A percentile compares a stretch with the other conserved stretches of the same genome.
Evolutionary conservation across 495 filamentous ascomycete genomes (phyloP).

Genomic region (Polyplosphaeria fusca): DNA sequence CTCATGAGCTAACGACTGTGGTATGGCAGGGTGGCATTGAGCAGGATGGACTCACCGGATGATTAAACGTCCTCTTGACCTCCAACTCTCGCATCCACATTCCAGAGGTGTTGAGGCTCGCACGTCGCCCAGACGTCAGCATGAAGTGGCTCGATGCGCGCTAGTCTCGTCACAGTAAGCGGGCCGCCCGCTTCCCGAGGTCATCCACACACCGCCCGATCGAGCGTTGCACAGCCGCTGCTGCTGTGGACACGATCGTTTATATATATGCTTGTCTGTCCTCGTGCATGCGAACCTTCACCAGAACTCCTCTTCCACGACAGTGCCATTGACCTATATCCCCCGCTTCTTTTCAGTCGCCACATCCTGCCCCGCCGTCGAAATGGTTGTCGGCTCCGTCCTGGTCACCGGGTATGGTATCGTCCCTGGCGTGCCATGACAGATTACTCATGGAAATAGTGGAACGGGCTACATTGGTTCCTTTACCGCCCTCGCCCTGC

Average conservation of each 20-base stretch:
- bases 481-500: constrained; percentile 87
- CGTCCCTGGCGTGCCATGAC: not conserved
- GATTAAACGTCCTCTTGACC: too few relatives aligned
- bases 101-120: too few relatives aligned
- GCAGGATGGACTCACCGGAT: too few relatives aligned
- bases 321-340: not conserved
- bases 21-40: too few relatives aligned
- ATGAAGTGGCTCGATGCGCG: too few relatives aligned
- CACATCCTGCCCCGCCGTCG: not conserved
- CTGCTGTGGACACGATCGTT: not conserved
- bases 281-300: not conserved
- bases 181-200: too few relatives aligned
- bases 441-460: constrained; percentile 48
- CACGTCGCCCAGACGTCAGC: too few relatives aligned
- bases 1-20: too few relatives aligned
- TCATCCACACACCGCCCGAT: too few relatives aligned
- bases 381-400: constrained; percentile 34
- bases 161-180: too few relatives aligned
- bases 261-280: not conserved
- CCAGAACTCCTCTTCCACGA: not conserved
- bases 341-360: not conserved
- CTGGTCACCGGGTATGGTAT: constrained; percentile 32
- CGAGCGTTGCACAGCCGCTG: too few relatives aligned
- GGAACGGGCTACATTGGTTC: constrained; percentile 99
- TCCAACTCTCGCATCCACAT: too few relatives aligned